Evolutionary conservation across 2,329 filamentous ascomycete genomes (phyloP).

Genomic region (Akanthomyces dipterigenus): DNA sequence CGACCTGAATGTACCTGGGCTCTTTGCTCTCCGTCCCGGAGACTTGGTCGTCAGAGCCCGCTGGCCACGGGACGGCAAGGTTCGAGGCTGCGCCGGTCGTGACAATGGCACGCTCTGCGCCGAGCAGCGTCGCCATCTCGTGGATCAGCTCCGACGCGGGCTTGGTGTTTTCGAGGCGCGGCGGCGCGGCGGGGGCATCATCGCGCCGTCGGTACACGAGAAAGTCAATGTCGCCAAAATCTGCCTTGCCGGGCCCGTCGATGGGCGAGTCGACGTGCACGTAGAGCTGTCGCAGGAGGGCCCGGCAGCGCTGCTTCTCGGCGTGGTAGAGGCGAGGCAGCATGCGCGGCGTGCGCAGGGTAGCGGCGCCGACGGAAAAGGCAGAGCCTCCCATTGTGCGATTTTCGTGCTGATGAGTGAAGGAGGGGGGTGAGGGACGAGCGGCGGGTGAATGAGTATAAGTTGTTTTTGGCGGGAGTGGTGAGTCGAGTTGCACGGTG

Average conservation of each 20-base stretch:
- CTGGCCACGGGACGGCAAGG: slow-evolving; percentile 52
- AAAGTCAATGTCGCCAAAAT: slow-evolving; percentile 70
- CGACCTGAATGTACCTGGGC: slow-evolving; percentile 56
- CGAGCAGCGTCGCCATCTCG: slow-evolving; percentile 28
- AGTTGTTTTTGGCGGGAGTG: not conserved
- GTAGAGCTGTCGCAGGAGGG: slow-evolving; percentile 45
- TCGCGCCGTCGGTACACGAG: slow-evolving; percentile 40
- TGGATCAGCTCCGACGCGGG: slow-evolving; percentile 24
- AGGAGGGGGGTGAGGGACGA: not conserved
- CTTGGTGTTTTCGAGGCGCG: not conserved
- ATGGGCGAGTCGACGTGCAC: slow-evolving; percentile 51
- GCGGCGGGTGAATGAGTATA: not conserved
- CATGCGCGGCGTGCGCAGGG: slow-evolving; percentile 62
- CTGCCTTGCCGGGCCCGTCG: slow-evolving; percentile 61
- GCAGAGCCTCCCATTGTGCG: slow-evolving; percentile 58
- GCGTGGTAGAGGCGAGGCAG: slow-evolving; percentile 46
- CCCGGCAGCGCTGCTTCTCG: slow-evolving; percentile 40
- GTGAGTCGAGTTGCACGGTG: not conserved
- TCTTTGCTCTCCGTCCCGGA: not conserved
- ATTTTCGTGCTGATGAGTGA: not conserved
- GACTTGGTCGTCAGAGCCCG: slow-evolving; percentile 14
- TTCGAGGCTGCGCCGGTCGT: slow-evolving; percentile 27
- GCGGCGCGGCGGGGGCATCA: slow-evolving; percentile 11
- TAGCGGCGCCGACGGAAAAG: slow-evolving; percentile 41
- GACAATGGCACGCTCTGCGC: slow-evolving; percentile 34